Base-by-base conservation (phyloP, 1,284 basidiomycete genomes). In the Sphaerobolus stellatus region DNA sequence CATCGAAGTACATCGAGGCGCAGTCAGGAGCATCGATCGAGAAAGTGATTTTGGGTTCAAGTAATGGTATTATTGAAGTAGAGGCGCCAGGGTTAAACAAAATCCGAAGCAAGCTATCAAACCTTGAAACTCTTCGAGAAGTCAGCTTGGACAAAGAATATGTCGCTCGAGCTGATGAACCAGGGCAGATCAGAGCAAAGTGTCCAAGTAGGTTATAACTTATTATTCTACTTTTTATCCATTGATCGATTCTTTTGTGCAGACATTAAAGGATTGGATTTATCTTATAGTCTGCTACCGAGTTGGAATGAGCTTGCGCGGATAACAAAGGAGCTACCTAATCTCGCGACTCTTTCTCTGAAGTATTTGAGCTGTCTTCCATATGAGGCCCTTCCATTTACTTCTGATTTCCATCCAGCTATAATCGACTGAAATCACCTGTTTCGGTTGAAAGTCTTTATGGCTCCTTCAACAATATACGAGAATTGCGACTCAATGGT, bases 11-110 rank as follows among this genome's bases (percentile, higher is more conserved):
- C 67, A 75, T 89, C 55, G 87, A 90, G 59, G 52, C 68, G 11
- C 75, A 74, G 20, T 82, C 79, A 60, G 82, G 80, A n/a, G 68
- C 73, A 20, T 64, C 64, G 45, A 75, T 76, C 50, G 86, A 90
- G 68, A 81, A 71, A 20, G 78, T 94, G 27, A 64, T 84, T 5
- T 75, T 95, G 20, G 92, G 92, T n/a, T 90, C 88, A 1, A 93
- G 91, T 28, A 82, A 83, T 52, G 86, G 87, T 14, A 75, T 79
- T 1, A 95, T 98, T 58, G 77, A 90, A 59, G 92, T 98, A 14
- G 90, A 97, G 68, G 91, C 90, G 1, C 89, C 94, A 0, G 82
- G 85, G 43, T 75, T 97, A 47, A 85, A 90, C 64, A 88, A 86
- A 63, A 85, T 98, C 52, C 78, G 86, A 56, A 70, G 74, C 28